Evolutionary conservation across 257 asterid genomes (phyloP), one percentile per base, ranked within the genome.

Genomic region (Euphrasia confusa): DNA sequence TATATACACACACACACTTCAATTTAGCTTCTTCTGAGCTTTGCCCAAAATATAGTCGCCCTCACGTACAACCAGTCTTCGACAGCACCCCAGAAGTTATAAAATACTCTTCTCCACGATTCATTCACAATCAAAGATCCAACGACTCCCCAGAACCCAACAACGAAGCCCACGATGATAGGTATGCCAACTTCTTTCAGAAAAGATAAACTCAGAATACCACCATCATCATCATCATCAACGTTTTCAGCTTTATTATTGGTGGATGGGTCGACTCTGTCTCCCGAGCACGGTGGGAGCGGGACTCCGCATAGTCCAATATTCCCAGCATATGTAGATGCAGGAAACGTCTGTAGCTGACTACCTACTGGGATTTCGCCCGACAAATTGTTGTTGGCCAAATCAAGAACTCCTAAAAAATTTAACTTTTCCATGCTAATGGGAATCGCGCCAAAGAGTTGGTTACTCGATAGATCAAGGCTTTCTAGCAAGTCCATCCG

Each of bases 381-480:
- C 0, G 72, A 66, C 8, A 79, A 69, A 21, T 63, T 14, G 61
- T 78, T 78, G 70, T 64, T 52, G 0, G 81, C 54, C 70, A 78
- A 67, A 58, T 76, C 67, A 18, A 81, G 64, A 60, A 60, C 49
- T 5, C 28, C 18, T 4, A 78, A 27, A 14, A 3, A 71, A 32
- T 15, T 9, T 49, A 76, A 12, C 2, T 49, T n/a, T 7, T 68
- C 64, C 44, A 70, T 18, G 47, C 76, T 58, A 0, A 2, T 14
- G 0, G 81, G 84, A 37, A 79, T 81, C 54, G 44, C 52, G 4
- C 83, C 79, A 0, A 68, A 71, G 33, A 76, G 66, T 0, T 57
- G 67, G 66, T 81, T 78, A 13, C 48, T 12, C 8, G 87, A 76
- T 1, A 78, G 3, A 48, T 78, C 82, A 24, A 78, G 80, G 8